A percentile compares a stretch with the other conserved stretches of the same genome.
Conservation (phyloP, 495 filamentous ascomycete genomes). For the Pseudomonodictys pantanalensis region DNA sequence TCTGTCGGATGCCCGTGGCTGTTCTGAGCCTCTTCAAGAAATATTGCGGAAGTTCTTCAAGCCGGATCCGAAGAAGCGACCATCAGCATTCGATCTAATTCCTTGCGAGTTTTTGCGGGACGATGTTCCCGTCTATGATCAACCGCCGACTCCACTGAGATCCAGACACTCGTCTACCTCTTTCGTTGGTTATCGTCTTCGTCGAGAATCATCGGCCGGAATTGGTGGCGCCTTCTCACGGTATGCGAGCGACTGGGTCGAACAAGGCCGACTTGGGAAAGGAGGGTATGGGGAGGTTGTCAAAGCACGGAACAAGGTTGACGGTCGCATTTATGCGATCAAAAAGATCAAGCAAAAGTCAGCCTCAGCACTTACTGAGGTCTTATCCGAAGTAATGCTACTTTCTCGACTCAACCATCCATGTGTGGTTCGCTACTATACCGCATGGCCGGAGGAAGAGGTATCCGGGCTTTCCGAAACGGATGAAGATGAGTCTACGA, state of each 20-base stretch:
- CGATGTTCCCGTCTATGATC: slow-evolving; percentile 52
- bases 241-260: slow-evolving; percentile 84
- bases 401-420: slow-evolving; percentile 91
- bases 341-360: slow-evolving; percentile 91
- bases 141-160: slow-evolving; percentile 18
- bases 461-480: slow-evolving; percentile 39
- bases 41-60: slow-evolving; percentile 80
- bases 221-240: slow-evolving; percentile 53
- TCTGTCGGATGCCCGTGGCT: slow-evolving; percentile 58
- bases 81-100: slow-evolving; percentile 83
- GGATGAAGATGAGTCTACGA: slow-evolving; percentile 50
- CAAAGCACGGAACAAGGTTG: slow-evolving; percentile 88
- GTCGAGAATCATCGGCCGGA: slow-evolving; percentile 27
- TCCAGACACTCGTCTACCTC: slow-evolving; percentile 29
- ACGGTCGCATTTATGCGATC: slow-evolving; percentile 89
- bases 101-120: slow-evolving; percentile 83
- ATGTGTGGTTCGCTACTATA: slow-evolving; percentile 92
- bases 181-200: slow-evolving; percentile 10
- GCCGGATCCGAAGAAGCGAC: slow-evolving; percentile 74
- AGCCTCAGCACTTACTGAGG: slow-evolving; percentile 72
- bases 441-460: slow-evolving; percentile 88
- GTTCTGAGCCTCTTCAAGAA: slow-evolving; percentile 74
- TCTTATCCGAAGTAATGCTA: slow-evolving; percentile 86
- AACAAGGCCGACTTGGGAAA: slow-evolving; percentile 82
- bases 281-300: slow-evolving; percentile 98